Base-by-base conservation (phyloP, 164 flowering plant genomes). In the Vitis labrusca region DNA sequence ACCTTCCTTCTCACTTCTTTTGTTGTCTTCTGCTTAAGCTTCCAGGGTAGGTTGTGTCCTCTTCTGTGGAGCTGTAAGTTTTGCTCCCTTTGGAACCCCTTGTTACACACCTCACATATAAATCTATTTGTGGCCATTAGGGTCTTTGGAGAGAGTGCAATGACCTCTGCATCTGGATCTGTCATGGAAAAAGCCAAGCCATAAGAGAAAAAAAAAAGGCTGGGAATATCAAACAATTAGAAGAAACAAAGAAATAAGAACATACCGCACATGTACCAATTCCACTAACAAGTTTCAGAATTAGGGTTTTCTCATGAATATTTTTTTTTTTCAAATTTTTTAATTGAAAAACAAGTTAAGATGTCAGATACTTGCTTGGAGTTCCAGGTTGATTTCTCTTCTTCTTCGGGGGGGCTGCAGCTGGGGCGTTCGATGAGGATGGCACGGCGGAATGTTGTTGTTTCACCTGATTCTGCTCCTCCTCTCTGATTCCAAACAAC, bases 1-100 rank as follows among this genome's bases (percentile, higher is more conserved):
- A 89, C 91, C 74, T 78, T 89, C 67, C 82, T 78, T 74, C 65
- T 81, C 49, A 82, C 90, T 50, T 85, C 92, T 69, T 86, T 88
- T 65, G 84, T 85, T 10, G 81, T 78, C 84, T 86, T 88, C 78
- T 83, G 90, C 76, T 68, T 85, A 32, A 88, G 84, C 77, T 86
- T 86, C 92, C 92, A 88, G 52, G 92, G 92, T 23, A 88, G 81
- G 72, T 85, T 88, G 66, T 88, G 92, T 75, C 92, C 92, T 83
- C 92, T 86, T 80, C 89, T 85, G 82, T 88, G 92, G 19, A 88
- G 88, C 71, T 88, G 92, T 56, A 88, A 78, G 71, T 88, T 88
- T 73, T 88, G 92, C 44, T 37, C 44, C 44, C 44, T 37, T 37
- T 37, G 44, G 44, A 37, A 37, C 44, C 44, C 44, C 7, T 86